Evolutionary conservation across 768 basidiomycete species (phyloP), one percentile per base, ranked within the genome.

Genomic region (Termitomyces sp.): DNA sequence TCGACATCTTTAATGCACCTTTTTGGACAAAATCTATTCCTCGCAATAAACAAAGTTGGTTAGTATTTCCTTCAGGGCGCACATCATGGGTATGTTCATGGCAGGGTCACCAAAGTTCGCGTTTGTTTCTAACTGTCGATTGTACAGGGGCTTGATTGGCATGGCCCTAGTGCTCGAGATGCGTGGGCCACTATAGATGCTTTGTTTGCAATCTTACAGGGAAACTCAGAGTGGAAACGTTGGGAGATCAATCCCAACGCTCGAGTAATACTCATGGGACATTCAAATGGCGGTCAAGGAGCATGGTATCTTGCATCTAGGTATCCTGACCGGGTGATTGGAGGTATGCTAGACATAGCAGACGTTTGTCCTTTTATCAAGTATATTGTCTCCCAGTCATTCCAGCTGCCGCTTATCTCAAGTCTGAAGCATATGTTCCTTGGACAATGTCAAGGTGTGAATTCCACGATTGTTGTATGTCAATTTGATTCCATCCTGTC

Each of bases 261-360:
- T 3, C 75, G 74, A 29, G 81, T 84, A 8, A 72, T 88, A n/a
- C 65, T 94, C n/a, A 74, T 94, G 34, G 94, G 94, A 0, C 94
- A 97, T 67, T 95, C 93, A 3, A 97, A 97, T 68, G 94, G 94
- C 29, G 94, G 93, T 13, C 94, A 95, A 69, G 94, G 94, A 0
- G 77, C 86, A 2, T 94, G 92, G 90, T 86, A 92, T 68, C 65
- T 89, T 18, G 84, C 88, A 14, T 79, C 85, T 27, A 76, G 88
- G 60, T 89, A 82, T 69, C 93, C 94, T 1, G 92, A 95, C 67
- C 77, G 80, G 54, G 82, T 89, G 12, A 63, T 86, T 9, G 87
- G 80, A 52, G 83, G 87, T 86, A 59, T 50, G 72, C 26, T 56
- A 47, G 9, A 34, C 22, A 34, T 26, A 9, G 4, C 6, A 24